These are phyloP conservation scores for Meira miltonrushii DNA, from an alignment of 1,284 basidiomycete species.

Conservation along the genomic window DNA sequence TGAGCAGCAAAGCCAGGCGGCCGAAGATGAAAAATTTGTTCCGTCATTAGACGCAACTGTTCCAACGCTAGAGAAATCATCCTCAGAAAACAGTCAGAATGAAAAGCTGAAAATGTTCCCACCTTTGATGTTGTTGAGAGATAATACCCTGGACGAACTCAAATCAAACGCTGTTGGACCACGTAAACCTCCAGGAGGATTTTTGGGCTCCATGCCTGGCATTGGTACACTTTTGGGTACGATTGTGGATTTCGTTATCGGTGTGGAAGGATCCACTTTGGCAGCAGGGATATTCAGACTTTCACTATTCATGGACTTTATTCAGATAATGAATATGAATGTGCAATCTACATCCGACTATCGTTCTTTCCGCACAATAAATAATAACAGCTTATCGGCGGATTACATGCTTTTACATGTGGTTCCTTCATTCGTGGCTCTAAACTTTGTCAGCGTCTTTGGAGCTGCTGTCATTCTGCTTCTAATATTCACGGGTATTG, in stretches of 20 bases:
- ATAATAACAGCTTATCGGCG: not conserved
- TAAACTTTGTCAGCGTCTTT: slow-evolving; percentile 43
- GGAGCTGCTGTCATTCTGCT: slow-evolving; percentile 39
- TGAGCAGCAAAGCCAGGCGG: not conserved
- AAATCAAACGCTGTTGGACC: slow-evolving; percentile 47
- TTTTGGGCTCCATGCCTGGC: slow-evolving; percentile 20
- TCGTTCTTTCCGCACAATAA: not conserved
- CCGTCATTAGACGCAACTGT: too few relatives aligned
- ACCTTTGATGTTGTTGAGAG: slow-evolving; percentile 40
- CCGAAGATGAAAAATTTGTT: not conserved
- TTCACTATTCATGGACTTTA: slow-evolving; percentile 36
- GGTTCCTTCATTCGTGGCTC: slow-evolving; percentile 33
- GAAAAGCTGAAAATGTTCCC: slow-evolving; percentile 33
- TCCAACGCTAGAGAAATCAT: too few relatives aligned
- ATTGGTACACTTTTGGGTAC: slow-evolving; percentile 28
- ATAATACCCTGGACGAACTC: slow-evolving; percentile 37
- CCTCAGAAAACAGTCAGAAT: too few relatives aligned
- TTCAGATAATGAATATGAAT: slow-evolving; percentile 37
- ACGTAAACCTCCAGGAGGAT: slow-evolving; percentile 35
- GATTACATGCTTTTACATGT: slow-evolving; percentile 28
- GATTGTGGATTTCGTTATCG: slow-evolving; percentile 42
- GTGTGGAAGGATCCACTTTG: slow-evolving; percentile 39
- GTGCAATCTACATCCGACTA: slow-evolving; percentile 16
- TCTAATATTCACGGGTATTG: slow-evolving; percentile 29
- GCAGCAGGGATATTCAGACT: slow-evolving; percentile 39